Conservation (phyloP, 805 yeast species). For the Candida piceae region DNA sequence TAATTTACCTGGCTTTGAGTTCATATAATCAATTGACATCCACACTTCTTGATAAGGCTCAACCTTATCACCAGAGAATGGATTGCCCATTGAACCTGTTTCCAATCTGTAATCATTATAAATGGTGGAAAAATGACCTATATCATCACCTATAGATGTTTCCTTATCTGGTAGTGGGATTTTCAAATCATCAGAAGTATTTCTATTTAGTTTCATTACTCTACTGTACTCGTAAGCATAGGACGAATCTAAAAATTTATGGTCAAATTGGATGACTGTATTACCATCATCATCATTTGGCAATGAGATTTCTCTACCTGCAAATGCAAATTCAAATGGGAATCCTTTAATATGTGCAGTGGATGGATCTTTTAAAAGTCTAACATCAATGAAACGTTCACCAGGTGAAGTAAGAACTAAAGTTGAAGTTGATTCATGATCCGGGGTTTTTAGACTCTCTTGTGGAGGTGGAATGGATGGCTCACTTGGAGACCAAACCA, state of each 20-base stretch:
- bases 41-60: slow-evolving; percentile 50
- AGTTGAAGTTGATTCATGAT: slow-evolving; percentile 40
- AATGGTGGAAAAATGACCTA: slow-evolving; percentile 40
- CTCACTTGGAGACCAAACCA: slow-evolving; percentile 45
- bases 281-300: slow-evolving; percentile 34
- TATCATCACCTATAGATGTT: slow-evolving; percentile 24
- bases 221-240: slow-evolving; percentile 24
- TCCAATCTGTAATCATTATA: slow-evolving; percentile 42
- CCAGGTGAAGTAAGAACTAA: slow-evolving; percentile 42
- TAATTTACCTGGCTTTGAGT: slow-evolving; percentile 25
- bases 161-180: slow-evolving; percentile 7
- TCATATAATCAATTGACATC: slow-evolving; percentile 42
- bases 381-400: slow-evolving; percentile 43
- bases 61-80: slow-evolving; percentile 36
- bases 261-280: slow-evolving; percentile 35
- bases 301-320: slow-evolving; percentile 34
- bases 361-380: slow-evolving; percentile 13
- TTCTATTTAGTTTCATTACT: neutral
- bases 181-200: neutral
- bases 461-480: slow-evolving; percentile 19
- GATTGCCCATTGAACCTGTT: slow-evolving; percentile 45
- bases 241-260: slow-evolving; percentile 37
- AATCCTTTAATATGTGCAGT: slow-evolving; percentile 4
- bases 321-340: slow-evolving; percentile 25
- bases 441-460: neutral